phyloP scores from a whole-genome alignment of 352 stramenopile genomes.

The Phytophthora foliorum region DNA sequence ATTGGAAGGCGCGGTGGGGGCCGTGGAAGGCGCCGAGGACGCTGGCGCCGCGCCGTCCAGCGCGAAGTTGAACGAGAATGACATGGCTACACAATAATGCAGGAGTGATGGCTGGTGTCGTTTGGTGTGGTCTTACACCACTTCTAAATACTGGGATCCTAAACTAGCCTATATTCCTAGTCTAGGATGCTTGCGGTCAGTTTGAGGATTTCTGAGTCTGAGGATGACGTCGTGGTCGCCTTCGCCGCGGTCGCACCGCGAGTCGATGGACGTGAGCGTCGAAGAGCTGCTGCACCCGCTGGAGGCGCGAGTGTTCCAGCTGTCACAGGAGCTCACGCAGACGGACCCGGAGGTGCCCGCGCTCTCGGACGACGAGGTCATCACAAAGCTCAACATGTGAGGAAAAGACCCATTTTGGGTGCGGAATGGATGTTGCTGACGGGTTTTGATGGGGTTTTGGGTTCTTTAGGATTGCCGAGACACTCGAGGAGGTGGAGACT shows the following conservation, averaged over 20 bases:
- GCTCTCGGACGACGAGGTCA: conserved; percentile 71
- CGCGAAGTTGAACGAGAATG: conserved; percentile 81
- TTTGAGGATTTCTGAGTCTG: conserved; percentile 11
- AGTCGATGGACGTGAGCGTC: conserved; percentile 35
- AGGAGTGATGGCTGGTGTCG: conserved; percentile 3
- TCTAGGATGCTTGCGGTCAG: no score
- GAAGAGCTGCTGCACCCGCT: conserved; percentile 67
- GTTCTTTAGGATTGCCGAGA: conserved; percentile 71
- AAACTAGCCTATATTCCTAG: no score
- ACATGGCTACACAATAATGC: not conserved
- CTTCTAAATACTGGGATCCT: not conserved
- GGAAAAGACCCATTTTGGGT: conserved; percentile 7
- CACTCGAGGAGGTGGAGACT: conserved; percentile 80
- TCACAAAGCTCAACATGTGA: conserved; percentile 83
- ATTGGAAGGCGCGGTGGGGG: not conserved
- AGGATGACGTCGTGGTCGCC: conserved; percentile 22
- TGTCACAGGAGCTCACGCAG: conserved; percentile 75
- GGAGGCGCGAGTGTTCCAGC: conserved; percentile 65
- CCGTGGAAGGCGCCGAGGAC: not conserved
- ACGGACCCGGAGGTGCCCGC: conserved; percentile 42
- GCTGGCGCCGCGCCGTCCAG: conserved; percentile 26
- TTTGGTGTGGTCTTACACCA: not conserved
- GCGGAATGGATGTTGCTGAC: conserved; percentile 15
- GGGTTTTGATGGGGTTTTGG: not conserved
- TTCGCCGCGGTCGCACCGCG: conserved; percentile 32